A percentile compares a stretch with the other conserved stretches of the same genome.
These are phyloP conservation scores for Linderniella brevidens DNA, from an alignment of 257 asterid species.

Conservation along the genomic window DNA sequence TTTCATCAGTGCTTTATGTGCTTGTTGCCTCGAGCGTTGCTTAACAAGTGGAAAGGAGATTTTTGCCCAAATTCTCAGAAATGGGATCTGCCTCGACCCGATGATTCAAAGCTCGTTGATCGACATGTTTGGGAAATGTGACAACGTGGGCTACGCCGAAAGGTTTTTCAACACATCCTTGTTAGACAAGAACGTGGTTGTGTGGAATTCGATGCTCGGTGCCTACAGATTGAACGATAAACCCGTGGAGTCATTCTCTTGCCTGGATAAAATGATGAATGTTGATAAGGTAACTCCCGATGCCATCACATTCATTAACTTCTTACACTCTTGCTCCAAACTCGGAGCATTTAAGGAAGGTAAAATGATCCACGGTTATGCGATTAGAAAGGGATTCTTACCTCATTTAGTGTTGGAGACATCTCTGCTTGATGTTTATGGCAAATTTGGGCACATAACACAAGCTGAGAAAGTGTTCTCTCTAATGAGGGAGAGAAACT, in stretches of 20 bases:
- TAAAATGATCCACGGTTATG: constrained; percentile 37
- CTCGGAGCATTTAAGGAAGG: constrained; percentile 23
- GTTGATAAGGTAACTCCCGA: constrained; percentile 25
- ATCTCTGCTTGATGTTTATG: constrained; percentile 41
- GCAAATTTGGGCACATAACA: constrained; percentile 39
- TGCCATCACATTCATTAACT: constrained; percentile 40
- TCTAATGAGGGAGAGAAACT: constrained; percentile 30
- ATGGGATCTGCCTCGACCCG: constrained; percentile 25
- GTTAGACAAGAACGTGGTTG: constrained; percentile 21
- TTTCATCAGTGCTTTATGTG: constrained; percentile 26
- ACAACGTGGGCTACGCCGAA: constrained; percentile 30
- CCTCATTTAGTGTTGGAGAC: constrained; percentile 39
- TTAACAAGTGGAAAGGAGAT: constrained; percentile 36
- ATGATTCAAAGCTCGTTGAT: constrained; percentile 47
- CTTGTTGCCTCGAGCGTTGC: constrained; percentile 23
- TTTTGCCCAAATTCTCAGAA: constrained; percentile 31
- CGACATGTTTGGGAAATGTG: constrained; percentile 58
- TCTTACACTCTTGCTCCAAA: constrained; percentile 38
- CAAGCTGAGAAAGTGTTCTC: constrained; percentile 47
- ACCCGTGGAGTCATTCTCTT: constrained; percentile 22
- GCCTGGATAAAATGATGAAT: constrained; percentile 25
- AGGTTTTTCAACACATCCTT: constrained; percentile 19
- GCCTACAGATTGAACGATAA: constrained; percentile 22
- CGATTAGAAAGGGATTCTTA: constrained; percentile 24
- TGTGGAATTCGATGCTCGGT: constrained; percentile 50